Evolutionary conservation across 202 grass and related monocot genomes (phyloP), one percentile per base, ranked within the genome.

Genomic region (Zoysia matrella): DNA sequence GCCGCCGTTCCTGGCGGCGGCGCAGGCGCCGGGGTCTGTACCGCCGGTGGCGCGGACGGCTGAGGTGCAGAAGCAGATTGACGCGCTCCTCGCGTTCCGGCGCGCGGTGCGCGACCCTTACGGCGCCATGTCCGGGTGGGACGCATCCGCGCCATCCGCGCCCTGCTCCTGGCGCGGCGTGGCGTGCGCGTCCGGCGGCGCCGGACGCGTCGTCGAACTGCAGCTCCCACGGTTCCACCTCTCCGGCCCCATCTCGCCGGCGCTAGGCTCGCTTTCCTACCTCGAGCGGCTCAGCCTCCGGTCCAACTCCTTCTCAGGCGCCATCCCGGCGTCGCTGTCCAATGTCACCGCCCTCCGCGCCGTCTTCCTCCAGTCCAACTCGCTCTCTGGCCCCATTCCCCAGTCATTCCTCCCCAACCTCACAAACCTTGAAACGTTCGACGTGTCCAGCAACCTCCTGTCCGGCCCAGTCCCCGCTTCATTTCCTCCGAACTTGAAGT

Each of bases 81-180:
- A 93, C 62, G 87, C 91, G 52, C 87, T 99, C 2, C 90, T 77
- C 3, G 85, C 87, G 14, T 95, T 99, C 85, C 87, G 89, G 2
- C 77, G 71, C 65, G 82, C 70, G 4, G 6, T 99, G 10, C 75
- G 73, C 47, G 89, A 99, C 74, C 93, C 96, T 5, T 85, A 91
- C 63, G 83, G 74, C 15, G 87, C 96, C 63, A 80, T 99, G 88
- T 57, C 85, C 48, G 74, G 87, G 4, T 99, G 91, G 96, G 70
- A 95, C 74, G 68, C 85, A 11, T 54, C 87, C 3, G 81, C 89
- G 11, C 57, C 87, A 4, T 87, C 76, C 51, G 91, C 96, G 47
- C 96, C 96, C 41, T 99, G 91, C 80, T 85, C 86, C 62, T 99
- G 96, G 96, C 90, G 93, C 6, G 96, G 96, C 70, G 79, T 99